Evolutionary conservation across 1,284 basidiomycete genomes (phyloP), one percentile per base, ranked within the genome.

Genomic region (Peniophora sp.): DNA sequence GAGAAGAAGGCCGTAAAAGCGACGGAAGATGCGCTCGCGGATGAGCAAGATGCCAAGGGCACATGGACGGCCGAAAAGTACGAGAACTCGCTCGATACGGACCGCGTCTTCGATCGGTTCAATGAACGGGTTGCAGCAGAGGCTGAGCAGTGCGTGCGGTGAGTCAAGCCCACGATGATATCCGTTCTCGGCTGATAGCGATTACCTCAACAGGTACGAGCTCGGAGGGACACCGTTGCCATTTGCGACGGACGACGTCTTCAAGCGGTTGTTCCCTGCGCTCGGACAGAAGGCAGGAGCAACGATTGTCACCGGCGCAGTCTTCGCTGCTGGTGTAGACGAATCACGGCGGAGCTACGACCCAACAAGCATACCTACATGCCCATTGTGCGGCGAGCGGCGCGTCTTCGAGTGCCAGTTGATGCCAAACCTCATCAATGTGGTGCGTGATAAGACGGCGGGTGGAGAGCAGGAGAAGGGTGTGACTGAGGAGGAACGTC

Each of bases 381-480:
- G 90, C 61, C 70, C 78, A 1, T 59, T 66, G 19, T 93, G 90
- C 66, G 67, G 71, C 41, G 69, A 74, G 5, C 68, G 64, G 43
- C 77, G 88, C 11, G 73, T 83, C 8, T 93, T 92, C 64, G 91
- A 93, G 62, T 89, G 84, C 58, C 90, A 93, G 62, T 67, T 92
- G 38, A 92, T 92, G 89, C 89, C 89, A 1, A 90, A 92, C 63
- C 67, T 92, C 45, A 89, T 92, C 64, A 89, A 87, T 53, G 68
- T 88, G 6, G 70, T 90, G 27, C 71, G 73, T 51, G 49, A 50
- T 52, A 10, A 58, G 36, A 60, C 61, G 27, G 58, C 60, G 27
- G 55, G 59, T 38, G 56, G 58, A 36, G 54, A 55, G 47, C 65
- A 65, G 49, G 70, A 69, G 52, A 41, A 41, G 38, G 38, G n/a